These are phyloP conservation scores for Tetratostichococcus sp. DNA, from an alignment of 139 green algal species.

Conservation along the genomic window DNA sequence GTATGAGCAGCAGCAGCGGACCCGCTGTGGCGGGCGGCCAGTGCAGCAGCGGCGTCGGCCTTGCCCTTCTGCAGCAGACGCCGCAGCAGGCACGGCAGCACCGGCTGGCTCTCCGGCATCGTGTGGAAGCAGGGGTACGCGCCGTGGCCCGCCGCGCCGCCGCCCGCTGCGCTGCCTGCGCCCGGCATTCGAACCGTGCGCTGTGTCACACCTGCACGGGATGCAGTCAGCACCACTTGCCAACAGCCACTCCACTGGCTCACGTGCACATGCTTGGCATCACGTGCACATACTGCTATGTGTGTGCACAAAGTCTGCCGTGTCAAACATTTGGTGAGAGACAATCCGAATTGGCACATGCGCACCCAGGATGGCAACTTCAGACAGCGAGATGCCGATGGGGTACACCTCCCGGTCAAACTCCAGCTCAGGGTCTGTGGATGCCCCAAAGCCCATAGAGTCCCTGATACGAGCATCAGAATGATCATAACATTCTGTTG, in stretches of 20 bases:
- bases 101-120: conserved; percentile 81
- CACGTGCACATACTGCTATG: too few species aligned
- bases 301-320: too few species aligned
- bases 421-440: conserved; percentile 88
- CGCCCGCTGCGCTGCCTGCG: background rate
- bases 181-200: conserved; percentile 28
- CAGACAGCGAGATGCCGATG: conserved; percentile 79
- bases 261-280: too few species aligned
- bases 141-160: background rate
- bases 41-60: background rate
- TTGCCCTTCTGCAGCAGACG: conserved; percentile 73
- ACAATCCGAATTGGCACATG: too few species aligned
- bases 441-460: background rate
- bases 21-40: conserved; percentile 1
- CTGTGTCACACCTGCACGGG: conserved; percentile 52
- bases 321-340: too few species aligned
- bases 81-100: conserved; percentile 87
- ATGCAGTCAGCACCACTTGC: too few species aligned
- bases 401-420: conserved; percentile 95
- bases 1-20: too few species aligned
- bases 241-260: too few species aligned
- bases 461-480: too few species aligned
- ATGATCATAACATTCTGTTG: too few species aligned
- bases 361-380: conserved; percentile 79
- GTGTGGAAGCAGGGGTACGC: conserved; percentile 70